Base-by-base conservation (phyloP, 495 filamentous ascomycete genomes). In the Neurospora sp. region DNA sequence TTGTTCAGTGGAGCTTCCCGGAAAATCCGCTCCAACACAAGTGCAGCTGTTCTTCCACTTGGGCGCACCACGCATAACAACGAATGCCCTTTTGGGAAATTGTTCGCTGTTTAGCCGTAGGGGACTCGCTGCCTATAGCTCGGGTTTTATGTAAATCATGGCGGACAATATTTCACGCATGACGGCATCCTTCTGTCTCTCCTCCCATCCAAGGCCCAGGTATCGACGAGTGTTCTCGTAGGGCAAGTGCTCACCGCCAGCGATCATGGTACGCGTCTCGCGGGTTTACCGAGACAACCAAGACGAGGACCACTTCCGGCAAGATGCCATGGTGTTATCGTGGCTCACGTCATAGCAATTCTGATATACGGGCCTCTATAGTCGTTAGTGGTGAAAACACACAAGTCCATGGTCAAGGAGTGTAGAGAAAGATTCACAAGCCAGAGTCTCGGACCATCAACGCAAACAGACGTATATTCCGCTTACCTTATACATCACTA, bases 21-120 rank as follows among this genome's bases (percentile, higher is more conserved):
- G 9, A 53, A 37, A 48, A 48, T 61, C 37, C 20, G 22, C 37
- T 65, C 72, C 39, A 59, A 20, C 70, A 70, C 69, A 38, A 42
- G 68, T 71, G 71, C 69, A 71, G 72, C 68, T 68, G 71, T 65
- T 65, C 53, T 35, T 61, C 53, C 27, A 69, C 71, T 42, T 39
- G 69, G 70, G 65, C 70, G 68, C 53, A 70, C 75, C 71, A 72
- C 76, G 82, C 84, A 85, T 85, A 74, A 84, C 80, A 79, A 80
- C 71, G 73, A 61, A 73, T 72, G 74, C 81, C 75, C 69, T 53
- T 80, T 83, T 83, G 83, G 83, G 82, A 84, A 85, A 83, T 84
- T 83, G 77, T 81, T 74, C 73, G 61, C 73, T 71, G 80, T 79
- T 82, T 82, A 82, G 70, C 81, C 81, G 76, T 78, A 75, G 72